Evolutionary conservation across 148 eudicot genomes (phyloP).

Genomic region (Salicornia ramosissima): DNA sequence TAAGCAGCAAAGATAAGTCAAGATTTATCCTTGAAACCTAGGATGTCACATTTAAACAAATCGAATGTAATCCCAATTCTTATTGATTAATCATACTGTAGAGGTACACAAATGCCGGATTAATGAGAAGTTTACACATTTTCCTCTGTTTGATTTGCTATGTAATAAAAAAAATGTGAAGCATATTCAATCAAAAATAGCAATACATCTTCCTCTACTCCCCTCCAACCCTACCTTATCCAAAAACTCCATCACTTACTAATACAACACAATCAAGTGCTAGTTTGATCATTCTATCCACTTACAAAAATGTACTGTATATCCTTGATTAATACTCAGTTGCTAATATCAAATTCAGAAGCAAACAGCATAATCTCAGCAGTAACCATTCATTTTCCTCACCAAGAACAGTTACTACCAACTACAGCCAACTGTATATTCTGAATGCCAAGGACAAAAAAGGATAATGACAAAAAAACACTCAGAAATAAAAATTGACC

Average conservation of each 20-base stretch:
- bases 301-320: no score
- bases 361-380: neutral
- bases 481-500: neutral
- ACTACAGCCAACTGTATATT: neutral
- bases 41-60: neutral
- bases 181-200: neutral
- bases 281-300: no score
- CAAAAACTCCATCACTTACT: neutral
- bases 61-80: no score
- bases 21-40: neutral
- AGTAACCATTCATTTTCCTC: neutral
- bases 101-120: no score
- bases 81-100: no score
- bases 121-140: neutral
- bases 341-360: no score
- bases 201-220: constrained; percentile 1
- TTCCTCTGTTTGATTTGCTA: neutral
- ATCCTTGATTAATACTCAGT: no score
- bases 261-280: neutral
- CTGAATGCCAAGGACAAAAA: neutral
- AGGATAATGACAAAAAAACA: neutral
- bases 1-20: neutral
- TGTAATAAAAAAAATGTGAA: neutral
- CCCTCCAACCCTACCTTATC: neutral
- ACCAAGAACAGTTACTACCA: neutral